Evolutionary conservation across 176 grass and related monocot species (phyloP).

Genomic region (Otatea glauca): DNA sequence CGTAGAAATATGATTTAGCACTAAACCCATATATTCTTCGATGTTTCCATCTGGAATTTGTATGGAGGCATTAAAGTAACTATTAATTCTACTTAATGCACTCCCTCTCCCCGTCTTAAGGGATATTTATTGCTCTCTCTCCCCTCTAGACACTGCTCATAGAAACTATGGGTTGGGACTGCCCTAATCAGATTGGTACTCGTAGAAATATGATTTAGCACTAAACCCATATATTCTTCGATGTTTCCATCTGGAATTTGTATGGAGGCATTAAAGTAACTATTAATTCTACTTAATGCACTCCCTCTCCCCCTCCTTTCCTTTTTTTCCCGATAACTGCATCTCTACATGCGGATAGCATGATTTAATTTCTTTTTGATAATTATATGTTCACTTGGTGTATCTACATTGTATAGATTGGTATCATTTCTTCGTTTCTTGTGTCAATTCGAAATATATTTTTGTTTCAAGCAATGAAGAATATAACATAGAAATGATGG

Average conservation of each 20-base stretch:
- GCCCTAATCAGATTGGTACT: not conserved
- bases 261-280: too few relatives aligned
- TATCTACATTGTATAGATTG: not conserved
- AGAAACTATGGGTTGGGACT: too few relatives aligned
- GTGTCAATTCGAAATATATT: not conserved
- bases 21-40: too few relatives aligned
- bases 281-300: not conserved
- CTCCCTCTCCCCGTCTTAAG: too few relatives aligned
- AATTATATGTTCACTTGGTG: not conserved
- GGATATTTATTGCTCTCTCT: too few relatives aligned
- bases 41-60: too few relatives aligned
- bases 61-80: too few relatives aligned
- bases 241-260: not conserved
- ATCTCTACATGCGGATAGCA: not conserved
- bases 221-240: not conserved
- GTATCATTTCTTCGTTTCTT: conserved; percentile 3
- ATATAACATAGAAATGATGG: conserved; percentile 23
- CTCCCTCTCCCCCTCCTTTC: not conserved
- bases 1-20: too few relatives aligned
- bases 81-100: too few relatives aligned
- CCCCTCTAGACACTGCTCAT: too few relatives aligned
- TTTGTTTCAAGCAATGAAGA: conserved; percentile 2
- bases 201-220: not conserved
- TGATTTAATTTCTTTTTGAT: not conserved
- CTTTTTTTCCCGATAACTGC: not conserved